phyloP scores from a whole-genome alignment of 768 basidiomycete species.

The Scleroderma citrinum region DNA sequence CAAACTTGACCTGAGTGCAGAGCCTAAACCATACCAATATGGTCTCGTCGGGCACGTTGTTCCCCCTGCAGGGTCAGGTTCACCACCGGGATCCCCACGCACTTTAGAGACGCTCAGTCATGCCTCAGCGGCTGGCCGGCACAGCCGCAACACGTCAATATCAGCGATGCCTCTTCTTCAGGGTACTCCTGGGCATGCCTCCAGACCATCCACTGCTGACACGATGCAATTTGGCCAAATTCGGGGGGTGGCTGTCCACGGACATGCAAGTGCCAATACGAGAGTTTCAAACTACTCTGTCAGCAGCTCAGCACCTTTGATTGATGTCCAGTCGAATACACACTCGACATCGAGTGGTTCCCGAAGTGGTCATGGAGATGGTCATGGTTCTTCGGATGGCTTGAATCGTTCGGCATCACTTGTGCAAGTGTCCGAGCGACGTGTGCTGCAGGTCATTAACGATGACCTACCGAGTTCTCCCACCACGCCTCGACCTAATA shows the following conservation, averaged over 20 bases:
- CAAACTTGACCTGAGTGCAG: constrained; percentile 27
- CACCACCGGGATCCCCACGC: constrained; percentile 30
- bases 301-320: not conserved
- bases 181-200: constrained; percentile 8
- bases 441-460: constrained; percentile 25
- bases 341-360: constrained; percentile 1
- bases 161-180: constrained; percentile 23
- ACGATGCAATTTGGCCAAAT: constrained; percentile 33
- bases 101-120: constrained; percentile 16
- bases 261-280: constrained; percentile 1
- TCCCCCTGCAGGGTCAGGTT: constrained; percentile 25
- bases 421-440: constrained; percentile 14
- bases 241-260: constrained; percentile 6
- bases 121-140: constrained; percentile 11
- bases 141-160: constrained; percentile 21
- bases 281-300: not conserved
- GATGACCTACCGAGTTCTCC: constrained; percentile 17
- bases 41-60: constrained; percentile 48
- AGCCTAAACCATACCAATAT: constrained; percentile 58
- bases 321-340: not conserved
- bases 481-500: constrained; percentile 8
- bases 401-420: constrained; percentile 18
- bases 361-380: constrained; percentile 19
- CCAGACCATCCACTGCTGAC: constrained; percentile 41
- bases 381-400: constrained; percentile 12